These are phyloP conservation scores for Ogataea glucozyma DNA, from an alignment of 805 yeast species.

Conservation along the genomic window DNA sequence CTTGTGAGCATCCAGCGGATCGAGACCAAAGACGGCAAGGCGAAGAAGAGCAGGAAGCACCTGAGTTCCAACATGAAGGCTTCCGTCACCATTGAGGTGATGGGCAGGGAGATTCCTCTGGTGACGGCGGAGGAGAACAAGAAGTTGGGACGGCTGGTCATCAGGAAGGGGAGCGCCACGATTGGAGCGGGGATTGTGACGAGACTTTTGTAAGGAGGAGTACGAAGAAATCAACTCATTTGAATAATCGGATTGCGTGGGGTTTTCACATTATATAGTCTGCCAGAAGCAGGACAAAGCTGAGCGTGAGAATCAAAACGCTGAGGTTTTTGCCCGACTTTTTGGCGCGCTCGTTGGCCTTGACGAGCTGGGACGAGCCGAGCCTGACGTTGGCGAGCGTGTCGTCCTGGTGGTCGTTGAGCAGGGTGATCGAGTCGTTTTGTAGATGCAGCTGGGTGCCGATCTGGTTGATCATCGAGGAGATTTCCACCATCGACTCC, in stretches of 20 bases:
- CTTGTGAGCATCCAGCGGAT: conserved; percentile 47
- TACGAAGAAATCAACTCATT: too few species aligned
- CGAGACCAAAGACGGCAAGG: conserved; percentile 38
- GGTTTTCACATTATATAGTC: conserved; percentile 48
- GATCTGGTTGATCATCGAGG: conserved; percentile 72
- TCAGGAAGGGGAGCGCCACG: conserved; percentile 68
- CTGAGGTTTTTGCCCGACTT: conserved; percentile 58
- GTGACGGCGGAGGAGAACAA: conserved; percentile 48
- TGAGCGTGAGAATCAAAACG: conserved; percentile 54
- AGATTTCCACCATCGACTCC: conserved; percentile 66
- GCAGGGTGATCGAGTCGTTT: conserved; percentile 62
- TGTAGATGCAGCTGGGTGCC: conserved; percentile 72
- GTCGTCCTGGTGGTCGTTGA: conserved; percentile 67
- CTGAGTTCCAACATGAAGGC: conserved; percentile 62
- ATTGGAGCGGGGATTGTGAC: conserved; percentile 50
- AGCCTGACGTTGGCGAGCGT: conserved; percentile 61
- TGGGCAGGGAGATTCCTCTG: conserved; percentile 52
- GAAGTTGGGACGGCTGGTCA: conserved; percentile 64
- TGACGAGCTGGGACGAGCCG: conserved; percentile 70
- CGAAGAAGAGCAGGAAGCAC: conserved; percentile 54
- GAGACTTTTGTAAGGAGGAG: conserved; percentile 15
- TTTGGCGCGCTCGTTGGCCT: conserved; percentile 68
- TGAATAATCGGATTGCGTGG: too few species aligned
- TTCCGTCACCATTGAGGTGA: conserved; percentile 53
- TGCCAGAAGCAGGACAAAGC: conserved; percentile 54